A percentile compares a stretch with the other conserved stretches of the same genome.
These are phyloP conservation scores for Prasinococcaceae sp. DNA, from an alignment of 139 green algal species.

Conservation along the genomic window DNA sequence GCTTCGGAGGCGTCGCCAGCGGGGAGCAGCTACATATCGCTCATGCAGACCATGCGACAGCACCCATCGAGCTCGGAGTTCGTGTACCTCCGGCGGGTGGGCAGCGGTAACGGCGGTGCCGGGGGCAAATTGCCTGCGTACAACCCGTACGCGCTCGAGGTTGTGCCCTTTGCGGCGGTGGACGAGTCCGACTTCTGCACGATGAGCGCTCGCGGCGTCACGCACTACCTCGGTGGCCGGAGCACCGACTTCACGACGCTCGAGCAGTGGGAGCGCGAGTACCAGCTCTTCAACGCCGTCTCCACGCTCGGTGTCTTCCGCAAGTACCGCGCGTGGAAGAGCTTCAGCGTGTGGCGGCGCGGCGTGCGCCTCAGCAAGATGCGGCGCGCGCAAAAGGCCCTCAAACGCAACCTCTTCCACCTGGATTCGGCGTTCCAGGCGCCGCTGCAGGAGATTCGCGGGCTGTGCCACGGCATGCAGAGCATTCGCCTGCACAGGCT, in stretches of 20 bases:
- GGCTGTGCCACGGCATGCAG: slow-evolving; percentile 42
- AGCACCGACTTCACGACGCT: slow-evolving; percentile 57
- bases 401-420: slow-evolving; percentile 56
- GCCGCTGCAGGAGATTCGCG: slow-evolving; percentile 27
- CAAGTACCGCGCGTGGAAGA: slow-evolving; percentile 61
- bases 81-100: slow-evolving; percentile 11
- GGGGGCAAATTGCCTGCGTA: slow-evolving; percentile 24
- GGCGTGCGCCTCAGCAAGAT: slow-evolving; percentile 48
- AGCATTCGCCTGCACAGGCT: slow-evolving; percentile 44
- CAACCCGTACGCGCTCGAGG: slow-evolving; percentile 63
- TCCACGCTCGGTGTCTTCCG: slow-evolving; percentile 43
- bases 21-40: too few relatives aligned
- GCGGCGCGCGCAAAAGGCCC: slow-evolving; percentile 17
- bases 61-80: slow-evolving; percentile 17
- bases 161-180: slow-evolving; percentile 31
- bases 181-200: slow-evolving; percentile 60
- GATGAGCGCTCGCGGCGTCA: slow-evolving; percentile 53
- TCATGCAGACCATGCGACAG: too few relatives aligned
- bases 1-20: too few relatives aligned
- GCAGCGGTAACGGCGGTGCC: background rate
- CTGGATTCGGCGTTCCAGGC: slow-evolving; percentile 52
- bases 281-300: slow-evolving; percentile 47
- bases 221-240: slow-evolving; percentile 41
- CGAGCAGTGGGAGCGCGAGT: slow-evolving; percentile 58
- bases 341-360: slow-evolving; percentile 45